Percentiles rank a stretch among this genome's conserved stretches.
Evolutionary conservation across 2,329 filamentous ascomycete genomes (phyloP).

Genomic region (Pochonia chlamydosporia): DNA sequence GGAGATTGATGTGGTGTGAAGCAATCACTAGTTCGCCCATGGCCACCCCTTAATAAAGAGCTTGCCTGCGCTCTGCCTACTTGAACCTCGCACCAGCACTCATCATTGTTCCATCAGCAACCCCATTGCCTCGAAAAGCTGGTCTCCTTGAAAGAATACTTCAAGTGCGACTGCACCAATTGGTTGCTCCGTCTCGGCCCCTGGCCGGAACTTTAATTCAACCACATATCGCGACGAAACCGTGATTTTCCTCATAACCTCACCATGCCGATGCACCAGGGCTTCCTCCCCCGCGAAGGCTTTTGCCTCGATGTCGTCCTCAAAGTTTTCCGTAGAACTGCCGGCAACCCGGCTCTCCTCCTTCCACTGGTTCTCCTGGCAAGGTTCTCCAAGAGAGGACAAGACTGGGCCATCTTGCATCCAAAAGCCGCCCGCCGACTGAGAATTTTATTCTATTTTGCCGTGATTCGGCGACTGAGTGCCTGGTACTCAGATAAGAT

Average conservation of each 20-base stretch:
- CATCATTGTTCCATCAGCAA: neutral
- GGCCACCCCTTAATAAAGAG: too few relatives aligned
- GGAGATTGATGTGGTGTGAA: too few relatives aligned
- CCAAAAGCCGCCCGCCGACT: slow-evolving; percentile 46
- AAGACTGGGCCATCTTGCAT: slow-evolving; percentile 46
- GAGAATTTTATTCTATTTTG: slow-evolving; percentile 24
- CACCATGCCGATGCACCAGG: slow-evolving; percentile 39
- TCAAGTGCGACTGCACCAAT: too few relatives aligned
- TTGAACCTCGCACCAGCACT: too few relatives aligned
- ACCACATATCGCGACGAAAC: too few relatives aligned
- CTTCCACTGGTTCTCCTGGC: slow-evolving; percentile 58
- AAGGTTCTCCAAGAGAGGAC: slow-evolving; percentile 57
- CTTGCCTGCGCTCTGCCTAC: neutral
- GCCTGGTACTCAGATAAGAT: slow-evolving; percentile 26
- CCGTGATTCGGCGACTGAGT: slow-evolving; percentile 20
- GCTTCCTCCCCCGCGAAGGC: slow-evolving; percentile 49
- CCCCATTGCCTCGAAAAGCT: too few relatives aligned
- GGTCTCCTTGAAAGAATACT: too few relatives aligned
- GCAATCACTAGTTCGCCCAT: too few relatives aligned
- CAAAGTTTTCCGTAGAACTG: slow-evolving; percentile 51
- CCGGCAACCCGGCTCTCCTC: slow-evolving; percentile 59
- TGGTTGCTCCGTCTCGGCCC: too few relatives aligned
- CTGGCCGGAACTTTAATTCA: too few relatives aligned
- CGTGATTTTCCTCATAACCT: too few relatives aligned
- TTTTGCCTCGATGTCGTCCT: slow-evolving; percentile 56